Evolutionary conservation across 805 yeast species (phyloP), one percentile per base, ranked within the genome.

Genomic region (Naumovozyma castellii): DNA sequence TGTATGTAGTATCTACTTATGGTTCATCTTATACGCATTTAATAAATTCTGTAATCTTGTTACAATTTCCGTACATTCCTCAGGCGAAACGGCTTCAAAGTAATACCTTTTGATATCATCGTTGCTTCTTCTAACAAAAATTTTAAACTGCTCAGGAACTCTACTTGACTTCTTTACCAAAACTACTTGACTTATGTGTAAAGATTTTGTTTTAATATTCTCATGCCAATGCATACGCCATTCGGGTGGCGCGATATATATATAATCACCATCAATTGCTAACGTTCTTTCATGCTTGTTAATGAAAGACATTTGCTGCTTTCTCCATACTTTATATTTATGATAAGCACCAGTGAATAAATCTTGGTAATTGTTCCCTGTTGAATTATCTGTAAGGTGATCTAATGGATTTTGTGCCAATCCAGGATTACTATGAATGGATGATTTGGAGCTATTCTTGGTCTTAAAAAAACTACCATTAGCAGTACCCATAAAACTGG

Each of bases 261-360:
- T 76, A 53, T 86, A 87, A 51, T 86, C 95, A n/a, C 97, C 97
- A 60, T 90, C 97, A 30, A 90, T 75, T 1, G 92, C 87, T 25
- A 90, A 67, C 1, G 87, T 75, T 50, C 92, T 76, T 50, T 87
- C 94, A 44, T 84, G 84, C 39, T 87, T 72, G 35, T 48, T 56
- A 43, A 83, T 75, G 47, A 90, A 78, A 0, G 94, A 79, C 77
- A 81, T 75, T 17, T 87, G 88, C 51, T 88, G 90, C 43, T 92
- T 75, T 52, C 97, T 71, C 84, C 86, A 84, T 0, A 90, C 94
- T 14, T 76, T 79, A 74, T 87, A 90, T 51, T 83, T 83, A 54
- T 80, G 80, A 54, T 86, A 86, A 3, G 85, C 76, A 3, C 80
- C 72, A 4, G 66, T 64, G 13, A 59, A 50, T 31, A 61, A 42